phyloP scores from a whole-genome alignment of 257 asterid species.

The Plantago major region DNA sequence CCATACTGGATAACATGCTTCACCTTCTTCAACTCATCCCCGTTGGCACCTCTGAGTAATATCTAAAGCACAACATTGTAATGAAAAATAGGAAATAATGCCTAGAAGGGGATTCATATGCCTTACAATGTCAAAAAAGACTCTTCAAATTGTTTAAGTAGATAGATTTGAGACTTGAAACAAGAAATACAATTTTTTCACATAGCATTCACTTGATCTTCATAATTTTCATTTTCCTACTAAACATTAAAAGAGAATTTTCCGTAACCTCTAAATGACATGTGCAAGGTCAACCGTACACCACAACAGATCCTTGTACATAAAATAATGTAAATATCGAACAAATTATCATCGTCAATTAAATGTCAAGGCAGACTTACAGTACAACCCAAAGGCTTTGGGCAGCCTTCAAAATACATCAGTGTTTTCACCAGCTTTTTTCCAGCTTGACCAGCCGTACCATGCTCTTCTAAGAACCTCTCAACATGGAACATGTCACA shows the following conservation, averaged over 20 bases:
- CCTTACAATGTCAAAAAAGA: not conserved
- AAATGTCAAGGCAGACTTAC: constrained; percentile 36
- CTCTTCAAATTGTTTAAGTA: not conserved
- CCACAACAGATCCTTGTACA: constrained; percentile 7
- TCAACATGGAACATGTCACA: constrained; percentile 81
- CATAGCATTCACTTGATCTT: constrained; percentile 3
- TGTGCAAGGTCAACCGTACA: not conserved
- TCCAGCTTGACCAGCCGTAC: constrained; percentile 65
- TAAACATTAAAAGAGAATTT: constrained; percentile 2
- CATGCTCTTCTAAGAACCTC: constrained; percentile 71
- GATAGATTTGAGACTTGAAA: too few relatives aligned
- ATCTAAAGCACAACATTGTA: constrained; percentile 49
- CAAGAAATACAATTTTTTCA: not conserved
- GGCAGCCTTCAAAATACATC: constrained; percentile 98
- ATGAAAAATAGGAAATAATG: constrained; percentile 11
- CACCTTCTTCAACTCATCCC: constrained; percentile 89
- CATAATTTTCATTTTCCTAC: constrained; percentile 10
- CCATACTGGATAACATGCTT: constrained; percentile 93
- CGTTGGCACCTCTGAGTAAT: constrained; percentile 85
- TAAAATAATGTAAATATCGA: constrained; percentile 1
- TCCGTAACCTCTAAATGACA: constrained; percentile 10
- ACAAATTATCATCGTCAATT: too few relatives aligned
- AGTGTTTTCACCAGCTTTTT: constrained; percentile 73
- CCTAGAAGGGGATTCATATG: constrained; percentile 11
- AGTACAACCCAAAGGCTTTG: constrained; percentile 93